Base-by-base conservation (phyloP, 2,329 filamentous ascomycete species). In the Alternaria sp. region DNA sequence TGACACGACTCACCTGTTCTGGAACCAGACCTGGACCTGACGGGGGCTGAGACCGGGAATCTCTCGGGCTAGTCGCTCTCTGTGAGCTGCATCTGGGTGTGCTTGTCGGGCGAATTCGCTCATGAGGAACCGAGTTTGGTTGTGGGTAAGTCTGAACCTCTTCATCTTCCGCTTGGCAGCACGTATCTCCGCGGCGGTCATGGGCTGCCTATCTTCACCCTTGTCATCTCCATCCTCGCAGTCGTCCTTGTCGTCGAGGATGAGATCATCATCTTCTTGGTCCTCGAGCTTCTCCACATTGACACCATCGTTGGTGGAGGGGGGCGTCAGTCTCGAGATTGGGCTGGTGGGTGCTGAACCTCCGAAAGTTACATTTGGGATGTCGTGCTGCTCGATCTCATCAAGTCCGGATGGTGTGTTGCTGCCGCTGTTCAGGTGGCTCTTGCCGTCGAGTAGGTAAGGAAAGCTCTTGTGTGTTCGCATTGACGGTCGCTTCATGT, bases 11-110 rank as follows among this genome's bases (percentile, higher is more conserved):
- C 86, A 97, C 94, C 94, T 89, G 81, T 98, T 98, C 81, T 98
- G 94, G 81, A 98, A 98, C 95, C 94, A 98, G 54, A 98, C 94
- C 80, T 98, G 94, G 23, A 98, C 95, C 78, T 98, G 94, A 65
- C 94, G 89, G 40, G 94, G 93, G 73, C 92, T 97, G 52, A 98
- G 82, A 1, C 94, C 95, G 30, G 95, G 94, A 49, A 98, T 97
- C 78, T 97, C 93, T 67, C 91, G 86, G 5, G 94, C 95, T 40
- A 98, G 84, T 50, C 93, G 87, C 78, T 97, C 94, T 66, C 94
- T 87, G 79, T 97, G 93, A 50, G 92, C 92, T 44, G 94, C 94
- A 81, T 98, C 94, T 8, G 94, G 94, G 77, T 97, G 94, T 23
- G 94, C 93, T 77, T 98, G 93, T 73, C 96, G 93, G 61, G 93